These are phyloP conservation scores for Paraglomus occultum DNA, from an alignment of 192 early-diverging fungal species.

Conservation along the genomic window DNA sequence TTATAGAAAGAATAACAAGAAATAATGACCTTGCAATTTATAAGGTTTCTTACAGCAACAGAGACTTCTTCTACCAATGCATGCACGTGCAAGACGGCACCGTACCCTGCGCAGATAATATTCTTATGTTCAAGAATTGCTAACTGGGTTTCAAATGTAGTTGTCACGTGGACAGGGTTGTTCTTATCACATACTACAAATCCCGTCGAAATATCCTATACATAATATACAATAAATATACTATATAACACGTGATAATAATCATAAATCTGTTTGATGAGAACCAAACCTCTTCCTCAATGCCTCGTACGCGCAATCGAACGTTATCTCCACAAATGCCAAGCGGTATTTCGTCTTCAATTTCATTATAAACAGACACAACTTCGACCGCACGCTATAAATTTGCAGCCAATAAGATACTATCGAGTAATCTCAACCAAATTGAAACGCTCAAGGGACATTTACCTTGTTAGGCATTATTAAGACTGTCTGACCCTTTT, in stretches of 20 bases:
- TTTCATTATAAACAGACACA: conserved; percentile 77
- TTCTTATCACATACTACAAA: conserved; percentile 82
- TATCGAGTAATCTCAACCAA: conserved; percentile 17
- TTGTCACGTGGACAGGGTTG: conserved; percentile 76
- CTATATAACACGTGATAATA: not conserved
- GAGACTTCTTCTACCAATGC: conserved; percentile 85
- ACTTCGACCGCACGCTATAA: conserved; percentile 59
- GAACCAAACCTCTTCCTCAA: conserved; percentile 84
- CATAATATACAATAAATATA: not conserved
- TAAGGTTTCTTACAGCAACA: conserved; percentile 47
- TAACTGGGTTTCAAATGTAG: conserved; percentile 82
- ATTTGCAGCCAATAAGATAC: not conserved
- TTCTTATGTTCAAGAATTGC: conserved; percentile 91
- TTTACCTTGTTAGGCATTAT: conserved; percentile 92
- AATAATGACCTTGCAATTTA: not conserved
- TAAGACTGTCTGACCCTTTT: conserved; percentile 81
- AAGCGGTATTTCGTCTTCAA: conserved; percentile 69
- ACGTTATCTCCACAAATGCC: conserved; percentile 94
- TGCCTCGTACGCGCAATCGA: conserved; percentile 79
- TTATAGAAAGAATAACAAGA: not conserved
- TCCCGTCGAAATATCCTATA: conserved; percentile 74
- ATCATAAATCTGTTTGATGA: not conserved
- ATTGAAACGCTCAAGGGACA: conserved; percentile 29
- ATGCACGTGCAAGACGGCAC: conserved; percentile 90
- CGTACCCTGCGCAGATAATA: conserved; percentile 96